These are phyloP conservation scores for Russula lepida DNA, from an alignment of 768 basidiomycete species.

Conservation along the genomic window DNA sequence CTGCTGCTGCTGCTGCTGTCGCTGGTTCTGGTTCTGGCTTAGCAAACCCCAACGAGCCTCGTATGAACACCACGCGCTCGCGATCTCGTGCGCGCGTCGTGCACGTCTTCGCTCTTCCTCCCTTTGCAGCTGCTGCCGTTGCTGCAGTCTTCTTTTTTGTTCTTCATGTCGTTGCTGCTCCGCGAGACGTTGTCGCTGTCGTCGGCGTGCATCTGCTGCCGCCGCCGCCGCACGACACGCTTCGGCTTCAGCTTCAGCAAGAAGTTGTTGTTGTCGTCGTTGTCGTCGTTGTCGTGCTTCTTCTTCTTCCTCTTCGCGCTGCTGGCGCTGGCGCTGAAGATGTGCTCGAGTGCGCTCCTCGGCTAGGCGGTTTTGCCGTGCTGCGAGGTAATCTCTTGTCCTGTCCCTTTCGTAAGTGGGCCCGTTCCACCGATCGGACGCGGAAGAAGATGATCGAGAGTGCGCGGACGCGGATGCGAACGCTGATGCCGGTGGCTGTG, in stretches of 20 bases:
- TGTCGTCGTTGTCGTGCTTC: too few species aligned
- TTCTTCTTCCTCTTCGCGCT: slow-evolving; percentile 9
- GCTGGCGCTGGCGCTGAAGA: background rate
- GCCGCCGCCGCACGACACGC: slow-evolving; percentile 1
- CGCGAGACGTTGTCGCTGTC: slow-evolving; percentile 25
- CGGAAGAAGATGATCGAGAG: background rate
- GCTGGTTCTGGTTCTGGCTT: slow-evolving; percentile 38
- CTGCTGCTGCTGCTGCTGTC: background rate
- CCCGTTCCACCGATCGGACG: background rate
- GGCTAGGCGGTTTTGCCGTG: background rate
- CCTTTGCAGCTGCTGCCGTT: slow-evolving; percentile 34
- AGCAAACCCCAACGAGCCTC: slow-evolving; percentile 42
- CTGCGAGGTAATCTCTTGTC: background rate
- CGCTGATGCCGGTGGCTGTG: too few species aligned
- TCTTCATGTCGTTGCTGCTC: slow-evolving; percentile 21
- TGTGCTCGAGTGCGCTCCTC: slow-evolving; percentile 7
- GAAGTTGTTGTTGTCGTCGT: too few species aligned
- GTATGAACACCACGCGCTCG: slow-evolving; percentile 27
- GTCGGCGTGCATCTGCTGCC: too few species aligned
- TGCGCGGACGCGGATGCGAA: background rate
- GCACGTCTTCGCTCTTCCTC: slow-evolving; percentile 38
- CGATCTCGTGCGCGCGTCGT: slow-evolving; percentile 31
- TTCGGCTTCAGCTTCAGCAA: slow-evolving; percentile 11
- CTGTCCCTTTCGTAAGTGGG: background rate
- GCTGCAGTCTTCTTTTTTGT: slow-evolving; percentile 18